These are phyloP conservation scores for Acanthamoeba lenticulata DNA, from an alignment of 208 protist species.

Conservation along the genomic window DNA sequence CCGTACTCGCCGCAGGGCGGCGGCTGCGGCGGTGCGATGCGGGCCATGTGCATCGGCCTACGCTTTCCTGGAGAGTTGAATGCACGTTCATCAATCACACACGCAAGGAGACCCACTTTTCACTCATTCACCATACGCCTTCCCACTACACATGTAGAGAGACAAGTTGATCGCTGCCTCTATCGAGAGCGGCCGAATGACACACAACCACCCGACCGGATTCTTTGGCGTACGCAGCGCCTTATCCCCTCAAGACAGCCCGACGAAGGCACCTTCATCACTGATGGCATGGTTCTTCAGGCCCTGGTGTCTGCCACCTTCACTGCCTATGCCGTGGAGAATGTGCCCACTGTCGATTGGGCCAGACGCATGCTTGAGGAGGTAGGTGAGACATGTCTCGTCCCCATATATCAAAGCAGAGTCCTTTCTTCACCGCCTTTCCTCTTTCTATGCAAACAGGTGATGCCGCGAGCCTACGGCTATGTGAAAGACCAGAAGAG, in stretches of 20 bases:
- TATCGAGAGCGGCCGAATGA: slow-evolving; percentile 75
- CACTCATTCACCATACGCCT: too few species aligned
- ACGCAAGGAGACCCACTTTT: too few species aligned
- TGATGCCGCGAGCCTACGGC: slow-evolving; percentile 34
- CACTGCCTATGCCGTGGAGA: slow-evolving; percentile 69
- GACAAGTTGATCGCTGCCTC: slow-evolving; percentile 39
- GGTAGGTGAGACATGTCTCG: too few species aligned
- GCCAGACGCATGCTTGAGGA: neutral
- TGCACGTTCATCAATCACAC: neutral
- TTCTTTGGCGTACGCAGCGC: slow-evolving; percentile 72
- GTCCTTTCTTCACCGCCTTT: too few species aligned
- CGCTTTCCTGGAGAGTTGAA: slow-evolving; percentile 41
- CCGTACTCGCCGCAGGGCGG: slow-evolving; percentile 28
- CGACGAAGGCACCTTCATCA: too few species aligned
- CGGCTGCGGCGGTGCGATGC: slow-evolving; percentile 76
- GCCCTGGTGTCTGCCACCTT: slow-evolving; percentile 61
- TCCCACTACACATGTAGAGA: neutral
- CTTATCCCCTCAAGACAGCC: too few species aligned
- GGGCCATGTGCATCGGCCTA: slow-evolving; percentile 77
- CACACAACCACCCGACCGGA: slow-evolving; percentile 74
- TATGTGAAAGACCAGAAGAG: slow-evolving; percentile 54
- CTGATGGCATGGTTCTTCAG: neutral
- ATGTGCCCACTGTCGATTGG: slow-evolving; percentile 55
- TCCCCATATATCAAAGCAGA: too few species aligned
- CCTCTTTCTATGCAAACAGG: too few species aligned